Evolutionary conservation across 768 basidiomycete genomes (phyloP), one percentile per base, ranked within the genome.

Genomic region (Hortiboletus campestris): DNA sequence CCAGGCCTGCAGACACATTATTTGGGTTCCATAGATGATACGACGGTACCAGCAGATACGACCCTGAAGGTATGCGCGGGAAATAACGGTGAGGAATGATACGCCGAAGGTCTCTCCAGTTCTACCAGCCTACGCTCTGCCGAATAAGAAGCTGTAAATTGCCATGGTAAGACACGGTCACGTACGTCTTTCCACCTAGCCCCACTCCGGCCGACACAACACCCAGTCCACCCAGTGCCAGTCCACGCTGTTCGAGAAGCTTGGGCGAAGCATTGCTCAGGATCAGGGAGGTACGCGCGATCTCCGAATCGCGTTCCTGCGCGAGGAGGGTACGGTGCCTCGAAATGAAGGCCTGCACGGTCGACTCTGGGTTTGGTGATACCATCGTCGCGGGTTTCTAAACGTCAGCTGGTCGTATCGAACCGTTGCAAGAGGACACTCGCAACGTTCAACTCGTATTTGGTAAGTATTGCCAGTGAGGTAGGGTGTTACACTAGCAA

Each of bases 111-210:
- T 51, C 93, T 77, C 67, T 93, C 88, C 7, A 98, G 76, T 70
- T 96, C 93, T 53, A 98, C 81, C 55, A 98, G 74, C 44, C 94
- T 96, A 59, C 62, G 65, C 74, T 80, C 65, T 45, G 60, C 72
- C 64, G 58, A 75, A 50, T 66, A 58, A 59, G 59, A 28, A 5
- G 28, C 51, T 43, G 38, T n/a, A 42, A 53, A 31, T 45, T 31
- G 22, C 2, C 6, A 36, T 31, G 28, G 20, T 3, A 22, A 13
- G 17, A 44, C 19, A 44, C 13, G 34, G 35, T 40, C 43, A 60
- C 72, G 67, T 69, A 96, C 94, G 86, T 94, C 76, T 94, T 95
- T 28, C 94, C 95, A 28, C 94, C 95, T 5, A 98, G 79, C 3
- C 95, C 96, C 17, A 97, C 80, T 48, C 81, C 85, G n/a, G 94